Percentiles rank a stretch among this genome's conserved stretches.
Conservation (phyloP, 2,329 filamentous ascomycete genomes). For the Aspergillus brunneoviolaceus region DNA sequence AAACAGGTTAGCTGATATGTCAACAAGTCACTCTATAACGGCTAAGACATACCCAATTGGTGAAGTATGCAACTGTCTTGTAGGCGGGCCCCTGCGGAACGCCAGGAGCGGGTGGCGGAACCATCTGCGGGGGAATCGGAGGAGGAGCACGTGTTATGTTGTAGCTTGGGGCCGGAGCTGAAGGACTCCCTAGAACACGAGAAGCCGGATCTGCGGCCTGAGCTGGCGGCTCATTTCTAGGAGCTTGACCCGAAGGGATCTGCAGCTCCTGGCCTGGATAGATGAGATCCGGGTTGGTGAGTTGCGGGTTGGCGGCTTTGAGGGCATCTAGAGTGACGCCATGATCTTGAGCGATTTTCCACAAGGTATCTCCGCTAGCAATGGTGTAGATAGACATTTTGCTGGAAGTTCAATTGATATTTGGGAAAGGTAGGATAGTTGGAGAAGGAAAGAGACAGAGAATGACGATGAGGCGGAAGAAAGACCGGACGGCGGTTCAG, state of each 20-base stretch:
- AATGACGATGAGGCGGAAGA: not conserved
- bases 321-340: conserved; percentile 5
- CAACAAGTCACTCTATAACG: not conserved
- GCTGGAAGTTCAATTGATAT: not conserved
- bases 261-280: conserved; percentile 5
- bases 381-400: conserved; percentile 8
- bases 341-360: conserved; percentile 9
- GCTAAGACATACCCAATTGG: conserved; percentile 40
- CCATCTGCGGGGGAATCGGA: not conserved
- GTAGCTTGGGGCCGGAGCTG: not conserved
- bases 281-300: conserved; percentile 12
- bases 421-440: not conserved
- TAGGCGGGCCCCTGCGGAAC: not conserved
- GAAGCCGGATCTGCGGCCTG: not conserved
- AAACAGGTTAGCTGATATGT: not conserved
- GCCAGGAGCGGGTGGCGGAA: conserved; percentile 3
- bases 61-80: conserved; percentile 43
- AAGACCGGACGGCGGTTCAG: not conserved
- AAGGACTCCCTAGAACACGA: not conserved
- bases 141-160: not conserved
- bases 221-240: not conserved
- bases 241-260: not conserved
- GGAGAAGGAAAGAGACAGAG: not conserved
- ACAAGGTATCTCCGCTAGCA: conserved; percentile 8
- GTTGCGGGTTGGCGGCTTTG: conserved; percentile 11